Evolutionary conservation across 2,329 filamentous ascomycete genomes (phyloP).

Genomic region (Proliferodiscus dingleyae): DNA sequence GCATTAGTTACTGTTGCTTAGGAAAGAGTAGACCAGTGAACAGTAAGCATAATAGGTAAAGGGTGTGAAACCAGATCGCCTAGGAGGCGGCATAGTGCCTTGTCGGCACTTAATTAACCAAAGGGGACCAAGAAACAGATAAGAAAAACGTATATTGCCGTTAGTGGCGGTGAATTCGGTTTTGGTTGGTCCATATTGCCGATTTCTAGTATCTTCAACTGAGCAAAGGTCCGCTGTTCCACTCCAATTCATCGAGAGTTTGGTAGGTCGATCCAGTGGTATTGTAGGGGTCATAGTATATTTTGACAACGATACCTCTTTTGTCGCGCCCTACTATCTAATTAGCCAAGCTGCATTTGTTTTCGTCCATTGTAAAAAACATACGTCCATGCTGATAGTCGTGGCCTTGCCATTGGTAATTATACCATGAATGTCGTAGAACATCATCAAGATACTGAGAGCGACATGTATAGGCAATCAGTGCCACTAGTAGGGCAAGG

Average conservation of each 20-base stretch:
- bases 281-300: constrained; percentile 28
- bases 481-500: constrained; percentile 19
- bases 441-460: constrained; percentile 7
- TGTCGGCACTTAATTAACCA: too few species aligned
- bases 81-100: too few species aligned
- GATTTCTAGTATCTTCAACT: constrained; percentile 1
- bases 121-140: too few species aligned
- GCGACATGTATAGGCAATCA: constrained; percentile 25
- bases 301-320: constrained; percentile 22
- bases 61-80: too few species aligned
- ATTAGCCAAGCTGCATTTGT: too few species aligned
- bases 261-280: constrained; percentile 15
- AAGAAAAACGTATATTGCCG: too few species aligned
- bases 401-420: constrained; percentile 16
- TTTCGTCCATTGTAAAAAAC: constrained; percentile 1
- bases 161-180: too few species aligned
- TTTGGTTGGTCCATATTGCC: too few species aligned
- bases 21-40: too few species aligned
- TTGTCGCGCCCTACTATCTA: constrained; percentile 1
- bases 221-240: constrained; percentile 2
- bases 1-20: too few species aligned
- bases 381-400: constrained; percentile 14
- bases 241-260: constrained; percentile 17
- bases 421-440: constrained; percentile 14
- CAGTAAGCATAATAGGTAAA: too few species aligned